Base-by-base conservation (phyloP, 495 filamentous ascomycete genomes). In the Rostrohypoxylon terebratum region DNA sequence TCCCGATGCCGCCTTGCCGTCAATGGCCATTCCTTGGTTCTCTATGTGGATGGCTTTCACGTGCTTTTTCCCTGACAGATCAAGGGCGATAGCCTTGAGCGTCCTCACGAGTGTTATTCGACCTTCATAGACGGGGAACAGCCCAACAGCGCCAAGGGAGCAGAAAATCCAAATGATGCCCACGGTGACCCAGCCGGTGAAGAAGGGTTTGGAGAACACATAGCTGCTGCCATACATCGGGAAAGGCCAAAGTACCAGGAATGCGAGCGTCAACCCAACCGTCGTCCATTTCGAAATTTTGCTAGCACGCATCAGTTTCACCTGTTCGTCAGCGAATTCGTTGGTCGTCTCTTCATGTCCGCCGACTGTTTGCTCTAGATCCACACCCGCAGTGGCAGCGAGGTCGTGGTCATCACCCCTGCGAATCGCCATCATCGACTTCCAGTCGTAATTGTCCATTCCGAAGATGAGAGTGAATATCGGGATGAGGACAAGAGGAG, bases 181-280 rank as follows among this genome's bases (percentile, higher is more conserved):
- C 2, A 97, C 91, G 13, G 87, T 83, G 16, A 97, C 89, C 94
- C 94, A 97, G 36, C 94, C 94, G 1, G 93, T 94, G 82, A 97
- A 97, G 84, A 97, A 97, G 50, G 87, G 86, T 83, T 93, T 94
- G 78, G 88, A 92, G 83, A 97, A 97, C 40, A 97, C 87, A 76
- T 98, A 98, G 20, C 87, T 88, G 6, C 85, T 84, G 7, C 93
- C 95, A 77, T 96, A 98, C 89, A 98, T 89, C 1, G 95, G 95
- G 85, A 97, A 96, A 8, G 95, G 95, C 95, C 95, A 98, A 53
- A 97, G 86, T 20, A 98, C 84, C 2, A 98, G 80, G 60, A 98
- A 81, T 7, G 88, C 86, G 0, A 97, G 66, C 0, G 94, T 94
- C 83, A 97, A 86, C 73, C 88, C 81, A 21, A 91, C 84, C 0